Percentiles rank a stretch among this genome's conserved stretches.
Conservation (phyloP, 208 protist species). For the Endotrypanum monterogeii region DNA sequence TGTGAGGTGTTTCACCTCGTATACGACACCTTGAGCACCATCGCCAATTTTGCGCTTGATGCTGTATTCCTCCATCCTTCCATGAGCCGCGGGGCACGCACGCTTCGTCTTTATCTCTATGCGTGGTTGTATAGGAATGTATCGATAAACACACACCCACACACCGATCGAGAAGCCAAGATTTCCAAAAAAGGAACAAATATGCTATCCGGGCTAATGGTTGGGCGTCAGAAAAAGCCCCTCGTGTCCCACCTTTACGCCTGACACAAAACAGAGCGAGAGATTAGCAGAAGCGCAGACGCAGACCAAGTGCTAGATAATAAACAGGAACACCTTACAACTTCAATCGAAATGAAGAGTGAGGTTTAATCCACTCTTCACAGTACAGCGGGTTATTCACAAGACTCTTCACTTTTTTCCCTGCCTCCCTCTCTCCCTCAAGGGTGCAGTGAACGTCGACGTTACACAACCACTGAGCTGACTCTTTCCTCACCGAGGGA, state of each 20-base stretch:
- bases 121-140: not conserved
- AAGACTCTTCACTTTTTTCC: too few relatives aligned
- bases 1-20: slow-evolving; percentile 57
- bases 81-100: not conserved
- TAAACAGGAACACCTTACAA: not conserved
- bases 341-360: not conserved
- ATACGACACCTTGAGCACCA: slow-evolving; percentile 84
- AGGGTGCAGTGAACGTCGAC: too few relatives aligned
- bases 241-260: too few relatives aligned
- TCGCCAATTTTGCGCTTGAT: slow-evolving; percentile 66
- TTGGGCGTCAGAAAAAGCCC: too few relatives aligned
- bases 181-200: slow-evolving; percentile 4
- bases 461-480: too few relatives aligned
- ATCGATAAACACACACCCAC: not conserved
- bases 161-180: slow-evolving; percentile 8
- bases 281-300: not conserved
- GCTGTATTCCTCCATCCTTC: slow-evolving; percentile 81
- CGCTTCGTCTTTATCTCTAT: not conserved
- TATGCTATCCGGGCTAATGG: not conserved
- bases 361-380: not conserved
- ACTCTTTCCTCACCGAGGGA: too few relatives aligned
- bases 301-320: not conserved
- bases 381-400: not conserved
- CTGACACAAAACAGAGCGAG: too few relatives aligned
- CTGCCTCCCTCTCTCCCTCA: too few relatives aligned